Evolutionary conservation across 768 basidiomycete species (phyloP).

Genomic region (Leccinum fibrillosum): DNA sequence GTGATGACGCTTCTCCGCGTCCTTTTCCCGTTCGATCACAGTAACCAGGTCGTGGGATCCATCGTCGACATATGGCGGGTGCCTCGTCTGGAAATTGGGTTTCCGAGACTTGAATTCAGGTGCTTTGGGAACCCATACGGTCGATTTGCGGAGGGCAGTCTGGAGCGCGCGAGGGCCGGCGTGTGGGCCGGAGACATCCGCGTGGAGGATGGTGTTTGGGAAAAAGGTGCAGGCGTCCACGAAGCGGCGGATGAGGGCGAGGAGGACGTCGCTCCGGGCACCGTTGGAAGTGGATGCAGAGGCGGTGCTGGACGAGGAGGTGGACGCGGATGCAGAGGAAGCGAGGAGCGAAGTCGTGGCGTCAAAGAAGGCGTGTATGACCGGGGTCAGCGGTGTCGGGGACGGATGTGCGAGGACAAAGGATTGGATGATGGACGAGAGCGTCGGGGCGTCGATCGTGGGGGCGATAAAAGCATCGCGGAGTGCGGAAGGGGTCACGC

Average conservation of each 20-base stretch:
- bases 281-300: constrained; percentile 22
- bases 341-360: constrained; percentile 36
- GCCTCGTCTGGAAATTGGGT: constrained; percentile 43
- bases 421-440: constrained; percentile 53
- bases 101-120: constrained; percentile 42
- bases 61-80: constrained; percentile 70
- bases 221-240: constrained; percentile 52
- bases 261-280: constrained; percentile 10
- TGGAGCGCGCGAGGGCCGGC: constrained; percentile 58
- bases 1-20: constrained; percentile 49
- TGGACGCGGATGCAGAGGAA: constrained; percentile 25
- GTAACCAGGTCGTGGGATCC: constrained; percentile 82
- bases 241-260: constrained; percentile 42
- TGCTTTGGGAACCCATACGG: constrained; percentile 16
- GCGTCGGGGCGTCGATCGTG: constrained; percentile 43
- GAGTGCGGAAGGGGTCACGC: constrained; percentile 26
- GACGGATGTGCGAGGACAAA: constrained; percentile 49
- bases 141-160: constrained; percentile 54
- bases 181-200: constrained; percentile 51
- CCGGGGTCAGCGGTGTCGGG: constrained; percentile 46
- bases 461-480: constrained; percentile 33
- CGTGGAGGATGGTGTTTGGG: constrained; percentile 45
- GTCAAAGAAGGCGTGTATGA: constrained; percentile 54
- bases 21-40: constrained; percentile 70
- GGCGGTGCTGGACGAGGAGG: constrained; percentile 34